phyloP scores from a whole-genome alignment of 768 basidiomycete species.

The Hemileccinum rubropunctum region DNA sequence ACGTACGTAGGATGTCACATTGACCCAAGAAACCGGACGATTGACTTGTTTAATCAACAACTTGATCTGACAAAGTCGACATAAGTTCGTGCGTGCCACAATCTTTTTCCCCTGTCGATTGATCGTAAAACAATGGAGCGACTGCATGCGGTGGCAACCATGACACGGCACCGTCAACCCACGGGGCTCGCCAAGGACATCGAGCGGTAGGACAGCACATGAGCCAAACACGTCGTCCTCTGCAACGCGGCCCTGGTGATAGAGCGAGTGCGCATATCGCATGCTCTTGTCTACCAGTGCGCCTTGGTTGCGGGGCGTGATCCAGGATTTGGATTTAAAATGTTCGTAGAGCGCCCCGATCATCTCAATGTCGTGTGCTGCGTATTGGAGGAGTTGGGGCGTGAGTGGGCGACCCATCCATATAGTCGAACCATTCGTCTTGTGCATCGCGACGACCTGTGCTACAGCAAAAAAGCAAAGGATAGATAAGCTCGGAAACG shows the following conservation, averaged over 20 bases:
- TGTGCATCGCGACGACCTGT: constrained; percentile 38
- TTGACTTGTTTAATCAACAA: constrained; percentile 23
- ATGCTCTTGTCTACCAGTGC: constrained; percentile 24
- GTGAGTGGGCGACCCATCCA: constrained; percentile 41
- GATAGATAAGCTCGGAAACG: background rate
- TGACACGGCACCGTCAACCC: constrained; percentile 24
- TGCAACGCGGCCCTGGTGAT: constrained; percentile 25
- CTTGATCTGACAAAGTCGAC: constrained; percentile 32
- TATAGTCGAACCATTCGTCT: constrained; percentile 21
- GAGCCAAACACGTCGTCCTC: constrained; percentile 26
- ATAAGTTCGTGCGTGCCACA: constrained; percentile 22
- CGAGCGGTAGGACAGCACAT: constrained; percentile 23
- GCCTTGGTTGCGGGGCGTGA: constrained; percentile 15
- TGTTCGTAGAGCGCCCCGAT: constrained; percentile 35
- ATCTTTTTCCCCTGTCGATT: constrained; percentile 15
- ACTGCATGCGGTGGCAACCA: constrained; percentile 28
- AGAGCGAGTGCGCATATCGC: constrained; percentile 29
- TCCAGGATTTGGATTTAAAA: constrained; percentile 29
- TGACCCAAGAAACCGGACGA: constrained; percentile 22
- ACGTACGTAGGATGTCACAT: constrained; percentile 17
- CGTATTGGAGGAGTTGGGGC: constrained; percentile 36
- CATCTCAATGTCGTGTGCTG: constrained; percentile 42
- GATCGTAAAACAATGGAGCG: constrained; percentile 27
- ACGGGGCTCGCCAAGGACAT: constrained; percentile 24
- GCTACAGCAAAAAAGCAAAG: constrained; percentile 18